Evolutionary conservation across 495 filamentous ascomycete genomes (phyloP).

Genomic region (Hyaloscypha bicolor): DNA sequence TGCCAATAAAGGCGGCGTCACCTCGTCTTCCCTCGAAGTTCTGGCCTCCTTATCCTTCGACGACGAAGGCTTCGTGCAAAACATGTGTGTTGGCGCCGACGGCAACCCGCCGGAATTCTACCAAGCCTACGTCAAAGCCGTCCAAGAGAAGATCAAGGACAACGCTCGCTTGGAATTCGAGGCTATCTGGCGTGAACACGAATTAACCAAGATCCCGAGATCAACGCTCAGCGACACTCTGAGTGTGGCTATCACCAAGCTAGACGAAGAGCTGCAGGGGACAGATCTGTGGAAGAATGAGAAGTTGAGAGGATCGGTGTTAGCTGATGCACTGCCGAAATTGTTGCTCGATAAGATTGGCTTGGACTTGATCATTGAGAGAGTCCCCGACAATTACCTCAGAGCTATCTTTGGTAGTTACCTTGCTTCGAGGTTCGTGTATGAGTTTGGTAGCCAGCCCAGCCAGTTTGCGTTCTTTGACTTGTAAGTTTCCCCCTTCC

Average conservation of each 20-base stretch:
- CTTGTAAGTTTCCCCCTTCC: conserved; percentile 66
- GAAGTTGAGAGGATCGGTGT: conserved; percentile 72
- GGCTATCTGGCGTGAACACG: conserved; percentile 94
- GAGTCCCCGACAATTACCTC: conserved; percentile 90
- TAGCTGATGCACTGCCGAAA: conserved; percentile 84
- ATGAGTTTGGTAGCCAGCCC: conserved; percentile 87
- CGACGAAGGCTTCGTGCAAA: conserved; percentile 79
- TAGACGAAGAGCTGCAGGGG: conserved; percentile 93
- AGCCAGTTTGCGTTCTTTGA: conserved; percentile 99
- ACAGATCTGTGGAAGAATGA: conserved; percentile 90
- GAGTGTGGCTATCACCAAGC: conserved; percentile 85
- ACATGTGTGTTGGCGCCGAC: conserved; percentile 86
- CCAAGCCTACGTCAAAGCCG: conserved; percentile 85
- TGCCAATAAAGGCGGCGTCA: conserved; percentile 98
- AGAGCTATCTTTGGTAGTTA: conserved; percentile 95
- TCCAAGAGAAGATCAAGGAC: conserved; percentile 83
- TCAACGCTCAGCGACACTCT: conserved; percentile 88
- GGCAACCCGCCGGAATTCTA: conserved; percentile 89
- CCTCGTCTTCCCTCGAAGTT: conserved; percentile 96
- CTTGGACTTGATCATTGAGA: conserved; percentile 78
- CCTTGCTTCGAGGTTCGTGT: conserved; percentile 92
- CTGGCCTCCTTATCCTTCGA: conserved; percentile 93
- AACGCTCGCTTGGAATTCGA: conserved; percentile 96
- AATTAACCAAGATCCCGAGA: conserved; percentile 74
- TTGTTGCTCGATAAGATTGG: conserved; percentile 87